Percentiles rank a stretch among this genome's conserved stretches.
Conservation (phyloP, 306 rosid genomes). For the Urtica urens region DNA sequence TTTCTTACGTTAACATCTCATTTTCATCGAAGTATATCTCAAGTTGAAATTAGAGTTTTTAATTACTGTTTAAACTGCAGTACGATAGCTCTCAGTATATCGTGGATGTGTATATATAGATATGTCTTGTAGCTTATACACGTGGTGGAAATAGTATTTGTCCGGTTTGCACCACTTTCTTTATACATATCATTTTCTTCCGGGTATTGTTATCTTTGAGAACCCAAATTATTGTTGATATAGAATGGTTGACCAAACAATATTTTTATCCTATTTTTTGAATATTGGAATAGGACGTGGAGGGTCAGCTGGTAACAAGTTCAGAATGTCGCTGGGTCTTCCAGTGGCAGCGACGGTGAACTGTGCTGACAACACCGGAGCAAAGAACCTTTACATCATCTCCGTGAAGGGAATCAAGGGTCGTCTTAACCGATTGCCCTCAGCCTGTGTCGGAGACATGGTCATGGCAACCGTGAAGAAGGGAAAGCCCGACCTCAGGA, state of each 20-base stretch:
- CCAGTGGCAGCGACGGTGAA: slow-evolving; percentile 69
- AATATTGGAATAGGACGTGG: slow-evolving; percentile 39
- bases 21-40: too few relatives aligned
- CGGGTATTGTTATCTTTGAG: background rate
- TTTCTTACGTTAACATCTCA: too few relatives aligned
- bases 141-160: background rate
- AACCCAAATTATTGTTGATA: background rate
- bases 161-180: background rate
- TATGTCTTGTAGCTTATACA: too few relatives aligned
- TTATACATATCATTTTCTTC: too few relatives aligned
- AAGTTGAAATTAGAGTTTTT: too few relatives aligned
- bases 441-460: slow-evolving; percentile 67
- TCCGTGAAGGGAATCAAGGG: slow-evolving; percentile 55
- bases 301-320: slow-evolving; percentile 59
- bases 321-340: slow-evolving; percentile 64
- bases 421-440: slow-evolving; percentile 49
- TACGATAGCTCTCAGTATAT: too few relatives aligned
- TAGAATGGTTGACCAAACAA: background rate
- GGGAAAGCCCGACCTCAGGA: slow-evolving; percentile 62
- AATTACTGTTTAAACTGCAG: too few relatives aligned
- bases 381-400: slow-evolving; percentile 50
- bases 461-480: slow-evolving; percentile 59
- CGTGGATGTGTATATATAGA: too few relatives aligned
- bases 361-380: slow-evolving; percentile 57
- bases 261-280: background rate